Percentiles rank a stretch among this genome's conserved stretches.
These are phyloP conservation scores for Cyathus striatus DNA, from an alignment of 768 basidiomycete species.

Conservation along the genomic window DNA sequence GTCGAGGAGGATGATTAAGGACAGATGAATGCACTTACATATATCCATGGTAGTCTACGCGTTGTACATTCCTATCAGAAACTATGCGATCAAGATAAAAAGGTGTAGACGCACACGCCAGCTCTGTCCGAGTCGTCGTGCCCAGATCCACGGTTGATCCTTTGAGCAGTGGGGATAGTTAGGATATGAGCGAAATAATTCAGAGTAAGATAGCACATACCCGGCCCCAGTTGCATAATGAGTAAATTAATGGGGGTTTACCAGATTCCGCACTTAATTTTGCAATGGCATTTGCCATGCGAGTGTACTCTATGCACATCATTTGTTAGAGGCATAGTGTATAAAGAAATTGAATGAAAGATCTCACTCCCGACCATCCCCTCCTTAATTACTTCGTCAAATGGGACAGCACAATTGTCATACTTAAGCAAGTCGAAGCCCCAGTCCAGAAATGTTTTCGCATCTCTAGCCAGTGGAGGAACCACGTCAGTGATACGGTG, in stretches of 20 bases:
- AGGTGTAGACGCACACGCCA: slow-evolving; percentile 49
- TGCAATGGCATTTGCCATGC: slow-evolving; percentile 56
- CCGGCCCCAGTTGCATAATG: slow-evolving; percentile 65
- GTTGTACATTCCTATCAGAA: not conserved
- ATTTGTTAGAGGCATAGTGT: too few species aligned
- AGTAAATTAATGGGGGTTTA: slow-evolving; percentile 51
- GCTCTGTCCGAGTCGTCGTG: slow-evolving; percentile 50
- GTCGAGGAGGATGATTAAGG: not conserved
- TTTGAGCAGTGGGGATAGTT: slow-evolving; percentile 14
- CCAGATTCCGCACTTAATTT: slow-evolving; percentile 41
- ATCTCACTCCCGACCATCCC: slow-evolving; percentile 50
- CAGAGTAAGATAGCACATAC: slow-evolving; percentile 26
- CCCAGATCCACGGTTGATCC: slow-evolving; percentile 66
- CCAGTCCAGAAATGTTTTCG: slow-evolving; percentile 57
- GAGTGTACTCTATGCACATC: slow-evolving; percentile 42
- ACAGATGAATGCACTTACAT: slow-evolving; percentile 16
- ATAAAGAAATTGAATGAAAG: too few species aligned
- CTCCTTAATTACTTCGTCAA: slow-evolving; percentile 48
- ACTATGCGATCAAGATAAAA: not conserved
- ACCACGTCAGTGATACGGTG: not conserved
- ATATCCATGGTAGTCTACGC: slow-evolving; percentile 48
- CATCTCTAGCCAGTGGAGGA: slow-evolving; percentile 32
- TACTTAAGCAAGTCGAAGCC: slow-evolving; percentile 67
- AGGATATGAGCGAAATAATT: not conserved
- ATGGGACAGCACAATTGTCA: slow-evolving; percentile 60